Conservation (phyloP, 2,329 filamentous ascomycete genomes). For the Penicillium sp. region DNA sequence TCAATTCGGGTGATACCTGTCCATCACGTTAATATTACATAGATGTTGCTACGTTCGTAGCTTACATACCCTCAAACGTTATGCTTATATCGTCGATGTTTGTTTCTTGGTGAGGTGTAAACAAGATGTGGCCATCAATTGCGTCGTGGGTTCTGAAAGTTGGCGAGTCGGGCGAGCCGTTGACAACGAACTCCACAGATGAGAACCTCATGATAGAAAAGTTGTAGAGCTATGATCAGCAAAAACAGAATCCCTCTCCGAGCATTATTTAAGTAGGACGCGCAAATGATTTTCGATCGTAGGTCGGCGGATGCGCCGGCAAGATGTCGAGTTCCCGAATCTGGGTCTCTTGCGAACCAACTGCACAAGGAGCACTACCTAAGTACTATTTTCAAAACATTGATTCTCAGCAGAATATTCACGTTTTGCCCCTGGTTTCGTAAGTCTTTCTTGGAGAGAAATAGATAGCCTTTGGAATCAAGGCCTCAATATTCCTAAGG, state of each 20-base stretch:
- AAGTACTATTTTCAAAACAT: not conserved
- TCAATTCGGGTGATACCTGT: slow-evolving; percentile 13
- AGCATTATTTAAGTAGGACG: not conserved
- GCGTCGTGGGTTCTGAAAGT: slow-evolving; percentile 11
- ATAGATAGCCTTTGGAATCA: too few relatives aligned
- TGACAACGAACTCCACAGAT: not conserved
- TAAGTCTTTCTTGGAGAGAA: too few relatives aligned
- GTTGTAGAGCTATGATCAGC: too few relatives aligned
- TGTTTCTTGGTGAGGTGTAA: slow-evolving; percentile 7
- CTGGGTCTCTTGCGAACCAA: too few relatives aligned
- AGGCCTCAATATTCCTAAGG: too few relatives aligned
- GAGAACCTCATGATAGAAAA: not conserved
- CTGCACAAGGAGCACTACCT: not conserved
- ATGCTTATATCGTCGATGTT: slow-evolving; percentile 1
- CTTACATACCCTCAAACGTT: slow-evolving; percentile 3
- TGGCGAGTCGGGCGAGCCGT: not conserved
- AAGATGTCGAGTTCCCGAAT: not conserved
- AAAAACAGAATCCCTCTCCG: too few relatives aligned
- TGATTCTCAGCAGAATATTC: too few relatives aligned
- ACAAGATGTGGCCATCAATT: slow-evolving; percentile 11
- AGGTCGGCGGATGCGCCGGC: not conserved
- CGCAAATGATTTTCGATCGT: not conserved
- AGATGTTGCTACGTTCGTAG: not conserved
- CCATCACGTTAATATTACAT: not conserved
- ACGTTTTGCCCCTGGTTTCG: too few relatives aligned